Evolutionary conservation across 164 flowering plant species (phyloP), one percentile per base, ranked within the genome.

Genomic region (Taxillus chinensis): DNA sequence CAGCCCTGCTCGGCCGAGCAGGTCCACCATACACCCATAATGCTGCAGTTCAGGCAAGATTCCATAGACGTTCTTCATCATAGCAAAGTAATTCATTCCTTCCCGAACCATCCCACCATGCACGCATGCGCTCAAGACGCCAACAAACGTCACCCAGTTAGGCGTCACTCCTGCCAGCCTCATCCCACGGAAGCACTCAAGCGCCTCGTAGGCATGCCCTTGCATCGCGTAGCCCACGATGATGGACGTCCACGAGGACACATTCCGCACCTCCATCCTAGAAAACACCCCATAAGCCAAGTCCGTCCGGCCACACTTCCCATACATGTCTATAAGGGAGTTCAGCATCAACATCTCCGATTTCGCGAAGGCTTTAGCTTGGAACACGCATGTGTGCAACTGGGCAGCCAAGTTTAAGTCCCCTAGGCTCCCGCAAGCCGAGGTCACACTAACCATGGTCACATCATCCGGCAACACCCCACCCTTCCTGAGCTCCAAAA

Each of bases 1-100:
- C 77, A 75, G 14, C 63, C 90, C 90, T 5, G 80, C 83, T 17
- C 85, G 71, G 3, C 86, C 86, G 49, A 83, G 77, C 62, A 87
- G 73, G 76, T 87, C 90, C 8, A 76, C 88, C 86, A 87, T 77
- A 78, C 93, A 85, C 15, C 93, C 88, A 63, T 79, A 87, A 45
- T 87, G 93, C 45, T 70, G 74, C 72, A 85, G 43, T 53, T 13
- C 57, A 15, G 90, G 85, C 62, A 9, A 9, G 27, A 83, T 74
- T 11, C 78, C 72, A 54, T 78, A 83, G 0, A 41, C 76, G 3
- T 63, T 67, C 72, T 64, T 71, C 93, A 87, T 87, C 74, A 74
- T 68, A 3, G 65, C 57, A 40, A 83, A 83, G 72, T 75, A 80
- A 41, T 57, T 39, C 58, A 72, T 77, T 15, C 86, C 90, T 54